Percentiles rank a stretch among this genome's conserved stretches.
phyloP scores from a whole-genome alignment of 768 basidiomycete genomes.

The Cystobasidium tubakii region DNA sequence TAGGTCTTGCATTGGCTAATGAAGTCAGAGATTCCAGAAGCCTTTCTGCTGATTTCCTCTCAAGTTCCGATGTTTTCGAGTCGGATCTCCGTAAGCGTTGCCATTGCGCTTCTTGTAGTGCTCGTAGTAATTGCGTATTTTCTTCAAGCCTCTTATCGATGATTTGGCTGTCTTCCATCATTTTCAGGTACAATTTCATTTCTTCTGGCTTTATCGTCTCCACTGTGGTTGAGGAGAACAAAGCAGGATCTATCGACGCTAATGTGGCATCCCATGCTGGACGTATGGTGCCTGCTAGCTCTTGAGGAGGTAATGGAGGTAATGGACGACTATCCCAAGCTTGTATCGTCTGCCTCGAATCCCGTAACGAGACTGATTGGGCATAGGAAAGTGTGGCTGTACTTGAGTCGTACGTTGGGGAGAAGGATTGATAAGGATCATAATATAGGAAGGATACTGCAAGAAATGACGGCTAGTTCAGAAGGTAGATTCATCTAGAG shows the following conservation, averaged over 20 bases:
- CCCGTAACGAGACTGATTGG: conserved; percentile 3
- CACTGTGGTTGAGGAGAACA: background rate
- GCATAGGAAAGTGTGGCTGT: conserved; percentile 31
- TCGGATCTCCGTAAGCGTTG: background rate
- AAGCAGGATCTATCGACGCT: conserved; percentile 5
- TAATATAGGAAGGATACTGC: conserved; percentile 37
- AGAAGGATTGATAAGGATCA: conserved; percentile 36
- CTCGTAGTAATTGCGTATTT: conserved; percentile 15
- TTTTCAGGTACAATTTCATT: background rate
- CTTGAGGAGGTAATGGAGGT: conserved; percentile 11
- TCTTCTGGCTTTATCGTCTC: background rate
- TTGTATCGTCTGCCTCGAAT: background rate
- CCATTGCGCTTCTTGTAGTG: conserved; percentile 33
- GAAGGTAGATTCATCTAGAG: background rate
- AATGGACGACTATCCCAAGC: conserved; percentile 51
- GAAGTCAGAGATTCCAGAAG: background rate
- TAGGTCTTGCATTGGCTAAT: conserved; percentile 24
- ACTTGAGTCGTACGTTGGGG: conserved; percentile 40
- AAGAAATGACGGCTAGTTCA: background rate
- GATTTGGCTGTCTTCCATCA: background rate
- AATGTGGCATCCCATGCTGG: background rate
- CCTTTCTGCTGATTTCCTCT: conserved; percentile 9
- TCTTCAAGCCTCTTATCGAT: conserved; percentile 19
- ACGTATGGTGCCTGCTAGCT: background rate
- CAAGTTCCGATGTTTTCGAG: background rate